Percentiles rank a stretch among this genome's conserved stretches.
Evolutionary conservation across 139 green algal species (phyloP).

Genomic region (Haematococcus lacustris): DNA sequence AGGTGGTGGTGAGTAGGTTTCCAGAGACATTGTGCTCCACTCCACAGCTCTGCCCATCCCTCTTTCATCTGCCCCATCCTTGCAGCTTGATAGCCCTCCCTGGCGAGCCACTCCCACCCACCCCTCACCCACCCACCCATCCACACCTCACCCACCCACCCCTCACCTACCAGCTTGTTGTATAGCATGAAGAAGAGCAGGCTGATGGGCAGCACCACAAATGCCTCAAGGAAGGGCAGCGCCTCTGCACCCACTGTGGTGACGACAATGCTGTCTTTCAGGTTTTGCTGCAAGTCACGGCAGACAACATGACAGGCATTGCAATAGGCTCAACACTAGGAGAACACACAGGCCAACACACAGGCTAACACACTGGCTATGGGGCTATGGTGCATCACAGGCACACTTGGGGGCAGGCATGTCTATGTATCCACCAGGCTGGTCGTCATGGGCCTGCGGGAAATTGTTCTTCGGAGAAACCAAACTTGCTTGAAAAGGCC

Average conservation of each 20-base stretch:
- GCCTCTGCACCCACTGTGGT: constrained; percentile 68
- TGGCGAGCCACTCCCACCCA: no score
- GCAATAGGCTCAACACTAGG: no score
- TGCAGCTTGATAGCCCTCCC: not conserved
- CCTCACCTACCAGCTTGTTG: constrained; percentile 28
- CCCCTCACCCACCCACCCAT: no score
- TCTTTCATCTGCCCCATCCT: not conserved
- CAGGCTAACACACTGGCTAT: no score
- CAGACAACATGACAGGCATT: constrained; percentile 8
- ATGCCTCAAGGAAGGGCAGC: constrained; percentile 73
- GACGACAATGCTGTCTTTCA: constrained; percentile 79
- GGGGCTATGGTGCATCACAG: no score
- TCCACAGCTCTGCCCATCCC: not conserved
- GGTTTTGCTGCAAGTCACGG: constrained; percentile 48
- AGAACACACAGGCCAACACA: no score
- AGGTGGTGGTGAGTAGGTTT: not conserved
- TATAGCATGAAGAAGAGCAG: constrained; percentile 72
- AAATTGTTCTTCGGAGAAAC: not conserved
- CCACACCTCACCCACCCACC: no score
- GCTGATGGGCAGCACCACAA: constrained; percentile 64
- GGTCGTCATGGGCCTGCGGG: no score
- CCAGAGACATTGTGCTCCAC: not conserved
- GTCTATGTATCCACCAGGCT: not conserved
- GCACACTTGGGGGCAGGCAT: not conserved
- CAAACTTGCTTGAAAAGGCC: no score